Base-by-base conservation (phyloP, 2,329 filamentous ascomycete species). In the Fusarium chuoi region DNA sequence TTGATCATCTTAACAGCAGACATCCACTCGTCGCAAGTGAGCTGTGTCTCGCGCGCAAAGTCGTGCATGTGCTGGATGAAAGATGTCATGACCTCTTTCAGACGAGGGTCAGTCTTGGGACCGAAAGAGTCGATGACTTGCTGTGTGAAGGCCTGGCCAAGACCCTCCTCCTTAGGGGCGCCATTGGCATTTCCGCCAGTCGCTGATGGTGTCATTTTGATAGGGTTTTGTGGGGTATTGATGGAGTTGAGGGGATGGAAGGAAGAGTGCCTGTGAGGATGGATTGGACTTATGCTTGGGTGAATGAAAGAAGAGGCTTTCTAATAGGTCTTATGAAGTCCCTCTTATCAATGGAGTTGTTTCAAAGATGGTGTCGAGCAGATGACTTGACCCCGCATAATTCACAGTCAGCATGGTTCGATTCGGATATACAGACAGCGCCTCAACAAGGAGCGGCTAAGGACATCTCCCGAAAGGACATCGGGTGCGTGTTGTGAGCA, bases 1-100 rank as follows among this genome's bases (percentile, higher is more conserved):
- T 85, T 86, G 71, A 83, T 90, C 84, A 81, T 85, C 71, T 82
- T 87, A 36, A 94, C 90, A 52, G 91, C 94, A 14, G 88, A 84
- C 83, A 93, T 88, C 93, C 93, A 95, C 84, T 96, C 94, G 64
- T 93, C 92, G n/a, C 90, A 87, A 13, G 92, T 95, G 65, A 96
- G 89, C 80, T 95, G 89, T 71, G 93, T 90, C 81, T 96, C 93
- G 54, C 93, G 91, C 44, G 91, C 90, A 81, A 96, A 96, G 83
- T 94, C 93, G 83, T 96, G 94, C 63, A 96, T 86, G 83, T 96
- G 93, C 63, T 86, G 87, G 79, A 95, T 91, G 68, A 95, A 84
- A 36, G 89, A 88, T 55, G 87, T 81, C 84, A 96, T 88, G 80
- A 96, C 87, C 76, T 91, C 85, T 67, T 91, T 89, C 78, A 92